Conservation (phyloP, 345 rosid species). For the Salix dunnii region DNA sequence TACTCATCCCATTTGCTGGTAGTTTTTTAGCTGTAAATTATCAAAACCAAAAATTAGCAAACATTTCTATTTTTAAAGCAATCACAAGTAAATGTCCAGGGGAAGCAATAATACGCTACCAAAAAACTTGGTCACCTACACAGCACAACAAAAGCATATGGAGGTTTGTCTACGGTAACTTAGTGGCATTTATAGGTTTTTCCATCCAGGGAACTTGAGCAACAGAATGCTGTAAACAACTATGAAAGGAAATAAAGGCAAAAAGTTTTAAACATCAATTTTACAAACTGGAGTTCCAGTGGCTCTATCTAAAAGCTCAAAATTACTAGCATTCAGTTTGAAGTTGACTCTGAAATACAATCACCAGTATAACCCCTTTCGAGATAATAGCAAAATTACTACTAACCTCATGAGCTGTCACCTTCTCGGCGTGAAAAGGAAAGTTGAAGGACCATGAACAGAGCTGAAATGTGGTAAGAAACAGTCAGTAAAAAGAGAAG, state of each 20-base stretch:
- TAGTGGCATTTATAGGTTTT: background rate
- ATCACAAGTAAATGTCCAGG: background rate
- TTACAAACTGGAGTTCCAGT: background rate
- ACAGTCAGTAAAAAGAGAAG: slow-evolving; percentile 13
- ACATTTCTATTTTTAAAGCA: background rate
- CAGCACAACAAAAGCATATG: background rate
- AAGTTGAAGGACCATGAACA: slow-evolving; percentile 76
- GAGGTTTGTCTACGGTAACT: background rate
- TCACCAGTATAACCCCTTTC: background rate
- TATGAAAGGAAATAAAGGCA: background rate
- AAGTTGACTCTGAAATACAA: background rate
- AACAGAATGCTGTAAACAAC: background rate
- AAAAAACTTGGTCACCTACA: background rate
- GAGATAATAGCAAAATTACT: background rate
- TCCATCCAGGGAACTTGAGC: background rate
- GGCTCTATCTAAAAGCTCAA: background rate
- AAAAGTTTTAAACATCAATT: background rate
- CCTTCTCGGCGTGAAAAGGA: slow-evolving; percentile 49
- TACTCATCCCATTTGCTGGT: slow-evolving; percentile 66
- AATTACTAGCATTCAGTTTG: background rate
- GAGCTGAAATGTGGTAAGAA: slow-evolving; percentile 50
- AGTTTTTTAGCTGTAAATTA: slow-evolving; percentile 55
- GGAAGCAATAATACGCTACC: background rate
- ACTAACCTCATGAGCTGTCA: slow-evolving; percentile 66
- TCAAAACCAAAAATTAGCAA: background rate